Evolutionary conservation across 2,329 filamentous ascomycete genomes (phyloP), one percentile per base, ranked within the genome.

Genomic region (Magnaporthiopsis rhizophila): DNA sequence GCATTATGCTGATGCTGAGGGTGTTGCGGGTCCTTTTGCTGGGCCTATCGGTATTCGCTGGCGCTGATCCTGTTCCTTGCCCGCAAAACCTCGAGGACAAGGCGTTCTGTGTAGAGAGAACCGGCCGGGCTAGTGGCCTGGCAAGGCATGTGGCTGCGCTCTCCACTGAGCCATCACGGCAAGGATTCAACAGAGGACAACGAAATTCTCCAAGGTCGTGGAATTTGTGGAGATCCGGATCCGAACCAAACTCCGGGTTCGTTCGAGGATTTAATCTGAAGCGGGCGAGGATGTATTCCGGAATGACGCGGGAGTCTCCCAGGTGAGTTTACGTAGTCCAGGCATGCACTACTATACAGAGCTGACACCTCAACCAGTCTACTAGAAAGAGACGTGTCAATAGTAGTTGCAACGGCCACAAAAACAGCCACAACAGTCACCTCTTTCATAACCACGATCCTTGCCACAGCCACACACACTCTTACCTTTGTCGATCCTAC

Each of bases 401-500:
- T 66, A 3, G 64, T 69, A n/a, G 61, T 67, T 50, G 64, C 65
- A 24, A 68, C 69, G 30, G 32, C 61, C 11, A 69, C 67, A 13
- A 28, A 50, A 15, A 72, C 71, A 0, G 38, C 65, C 3, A 70
- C 70, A 4, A 69, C 68, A 1, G 45, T 67, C 24, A 65, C 67
- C 1, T 66, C 67, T 1, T 65, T 64, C 28, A 69, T 69, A 0
- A 62, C 65, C 1, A 63, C 69, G 0, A 30, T 70, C 21, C 57
- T 68, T 12, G 63, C 65, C 0, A 73, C 72, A 0, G 62, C 66
- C 13, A 67, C 67, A 1, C 64, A 71, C 30, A 68, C 70, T 1
- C 66, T 75, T 57, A 73, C 71, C 6, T 66, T 72, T 21, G 24
- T 70, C 56, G 66, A 72, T 56, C 71, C 71, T 3, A 36, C 64